Percentiles rank a stretch among this genome's conserved stretches.
Conservation (phyloP, 768 basidiomycete species). For the Boletus speciosus region DNA sequence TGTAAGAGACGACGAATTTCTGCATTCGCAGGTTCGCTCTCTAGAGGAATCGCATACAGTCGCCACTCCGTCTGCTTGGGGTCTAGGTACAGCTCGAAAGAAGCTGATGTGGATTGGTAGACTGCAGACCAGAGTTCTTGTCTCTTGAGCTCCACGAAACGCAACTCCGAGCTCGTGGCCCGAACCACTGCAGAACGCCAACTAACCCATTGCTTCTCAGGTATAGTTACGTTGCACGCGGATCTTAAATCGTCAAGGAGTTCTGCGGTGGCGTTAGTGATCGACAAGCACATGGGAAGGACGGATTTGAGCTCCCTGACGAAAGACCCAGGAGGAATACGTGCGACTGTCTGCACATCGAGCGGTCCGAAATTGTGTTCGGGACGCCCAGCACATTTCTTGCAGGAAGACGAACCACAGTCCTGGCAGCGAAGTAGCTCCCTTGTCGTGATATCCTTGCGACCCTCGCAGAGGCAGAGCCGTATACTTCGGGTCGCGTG, state of each 20-base stretch:
- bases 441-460: constrained; percentile 67
- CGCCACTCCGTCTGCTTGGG: constrained; percentile 83
- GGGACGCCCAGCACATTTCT: constrained; percentile 85
- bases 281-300: constrained; percentile 81
- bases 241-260: constrained; percentile 52
- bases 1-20: constrained; percentile 71
- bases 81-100: constrained; percentile 74
- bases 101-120: constrained; percentile 69
- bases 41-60: constrained; percentile 68
- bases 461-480: constrained; percentile 90
- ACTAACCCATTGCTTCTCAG: constrained; percentile 56
- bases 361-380: constrained; percentile 72
- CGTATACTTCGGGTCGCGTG: constrained; percentile 70
- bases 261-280: constrained; percentile 47
- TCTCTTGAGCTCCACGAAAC: constrained; percentile 82
- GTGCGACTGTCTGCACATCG: constrained; percentile 47
- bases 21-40: constrained; percentile 69
- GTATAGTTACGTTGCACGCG: constrained; percentile 39
- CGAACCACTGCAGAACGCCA: constrained; percentile 70
- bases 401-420: constrained; percentile 77
- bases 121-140: constrained; percentile 84
- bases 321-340: constrained; percentile 72
- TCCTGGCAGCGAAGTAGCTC: constrained; percentile 67
- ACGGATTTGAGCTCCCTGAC: constrained; percentile 72
- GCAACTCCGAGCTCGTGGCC: constrained; percentile 60